A percentile compares a stretch with the other conserved stretches of the same genome.
Evolutionary conservation across 2,329 filamentous ascomycete genomes (phyloP).

Genomic region (Pseudogymnoascus sp.): DNA sequence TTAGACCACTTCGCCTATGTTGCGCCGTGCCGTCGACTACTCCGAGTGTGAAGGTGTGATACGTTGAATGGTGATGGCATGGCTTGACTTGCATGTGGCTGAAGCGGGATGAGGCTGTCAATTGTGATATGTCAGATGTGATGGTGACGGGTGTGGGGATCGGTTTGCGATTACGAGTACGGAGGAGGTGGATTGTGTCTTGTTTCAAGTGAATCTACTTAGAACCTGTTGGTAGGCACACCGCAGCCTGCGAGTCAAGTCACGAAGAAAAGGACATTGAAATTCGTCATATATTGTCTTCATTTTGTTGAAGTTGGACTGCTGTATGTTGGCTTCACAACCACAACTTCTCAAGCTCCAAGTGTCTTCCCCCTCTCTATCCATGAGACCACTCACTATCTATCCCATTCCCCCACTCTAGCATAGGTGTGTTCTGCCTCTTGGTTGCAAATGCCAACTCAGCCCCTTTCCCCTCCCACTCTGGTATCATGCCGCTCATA

Average conservation of each 20-base stretch:
- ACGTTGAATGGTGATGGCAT: not conserved
- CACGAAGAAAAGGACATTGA: not conserved
- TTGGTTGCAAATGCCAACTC: not conserved
- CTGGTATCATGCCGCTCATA: slow-evolving; percentile 5
- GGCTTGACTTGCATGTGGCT: not conserved
- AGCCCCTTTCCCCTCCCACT: not conserved
- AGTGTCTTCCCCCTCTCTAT: not conserved
- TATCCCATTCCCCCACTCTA: not conserved
- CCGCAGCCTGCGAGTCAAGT: not conserved
- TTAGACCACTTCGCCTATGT: not conserved
- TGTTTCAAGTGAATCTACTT: not conserved
- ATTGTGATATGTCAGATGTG: not conserved
- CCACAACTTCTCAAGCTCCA: not conserved
- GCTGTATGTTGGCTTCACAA: not conserved
- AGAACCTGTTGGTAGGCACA: too few relatives aligned
- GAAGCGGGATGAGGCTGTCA: not conserved
- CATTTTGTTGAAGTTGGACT: not conserved
- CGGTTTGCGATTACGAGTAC: not conserved
- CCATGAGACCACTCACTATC: not conserved
- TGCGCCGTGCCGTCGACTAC: not conserved
- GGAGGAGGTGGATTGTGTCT: not conserved
- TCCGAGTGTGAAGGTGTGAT: not conserved
- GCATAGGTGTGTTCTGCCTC: not conserved
- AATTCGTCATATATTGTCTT: not conserved
- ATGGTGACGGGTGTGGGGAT: not conserved